Evolutionary conservation across 345 rosid species (phyloP), one percentile per base, ranked within the genome.

Genomic region (Kernera saxatilis): DNA sequence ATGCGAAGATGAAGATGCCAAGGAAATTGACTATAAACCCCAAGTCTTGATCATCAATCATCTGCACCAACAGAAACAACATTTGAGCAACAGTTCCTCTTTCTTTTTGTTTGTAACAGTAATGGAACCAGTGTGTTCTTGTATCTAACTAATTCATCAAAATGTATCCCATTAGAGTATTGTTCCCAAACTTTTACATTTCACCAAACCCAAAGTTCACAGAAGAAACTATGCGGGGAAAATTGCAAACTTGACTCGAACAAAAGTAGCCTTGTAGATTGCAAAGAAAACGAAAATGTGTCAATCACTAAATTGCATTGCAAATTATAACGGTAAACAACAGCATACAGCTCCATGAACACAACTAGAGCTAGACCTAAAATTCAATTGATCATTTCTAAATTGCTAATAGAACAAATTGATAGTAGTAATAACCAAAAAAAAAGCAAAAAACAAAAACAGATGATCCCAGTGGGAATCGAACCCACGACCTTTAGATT

Each of bases 401-500:
- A 13, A 12, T 7, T 39, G 32, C 14, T 19, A 29, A 13, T 3
- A 27, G 13, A 14, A 53, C 3, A 19, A 40, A 27, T 1, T 17
- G 21, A 54, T 3, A 32, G n/a, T 13, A 27, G 3, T 7, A 6
- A 0, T 8, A 57, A 6, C 32, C 15, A 7, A 14, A 2, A n/a
- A 22, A 32, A 29, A 53, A 19, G 6, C 3, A 32, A 55, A 4
- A 12, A 45, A 8, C 9, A 15, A 44, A 73, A 72, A 36, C 25
- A 8, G 54, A 57, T 72, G 97, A 93, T 88, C 97, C 84, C 98
- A 90, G 96, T 90, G 98, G 94, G 96, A 83, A 61, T 93, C 91
- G 90, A 93, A 93, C 97, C 97, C 96, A 87, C 97, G 94, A 88
- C 98, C 96, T 91, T 86, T 85, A 87, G 97, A 90, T 93, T 50